Evolutionary conservation across 257 asterid genomes (phyloP), one percentile per base, ranked within the genome.

Genomic region (Fraxinus pennsylvanica): DNA sequence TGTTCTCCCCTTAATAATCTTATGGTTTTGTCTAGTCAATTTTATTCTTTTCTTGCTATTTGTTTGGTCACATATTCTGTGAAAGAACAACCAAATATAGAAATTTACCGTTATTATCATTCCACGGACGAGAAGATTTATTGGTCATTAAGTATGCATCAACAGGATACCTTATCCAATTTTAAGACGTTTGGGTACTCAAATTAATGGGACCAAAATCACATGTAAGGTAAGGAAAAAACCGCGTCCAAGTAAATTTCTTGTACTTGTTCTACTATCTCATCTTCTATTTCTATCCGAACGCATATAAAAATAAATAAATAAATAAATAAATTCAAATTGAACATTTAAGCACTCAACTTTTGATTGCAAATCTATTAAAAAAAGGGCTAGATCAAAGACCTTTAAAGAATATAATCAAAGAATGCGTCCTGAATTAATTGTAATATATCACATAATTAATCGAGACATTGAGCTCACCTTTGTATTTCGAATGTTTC

Each of bases 351-450:
- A 10, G 17, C 17, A 43, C 52, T 10, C 5, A 43, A 43, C 52
- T 43, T 43, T 2, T 43, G 52, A 43, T 43, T 43, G 52, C 5
- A 43, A 1, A 43, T 13, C 52, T 15, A 70, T 43, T n/a, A 30
- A 70, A 9, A 63, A 63, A 61, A 72, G 38, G 68, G n/a, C 61
- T 52, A 9, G 25, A 70, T 47, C 76, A 54, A 78, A 71, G 29
- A 21, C 72, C 41, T 35, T 7, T 2, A 12, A 36, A 68, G 13
- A 32, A 32, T 15, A 27, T 10, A 67, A 25, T 9, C 4, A 68
- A 68, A 15, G 9, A 68, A 68, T 10, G 22, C 22, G 17, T 1
- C 10, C 73, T 43, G 50, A 43, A 43, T 43, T 43, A 41, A 41
- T 4, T 43, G 5, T 43, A 15, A 12, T 43, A 43, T 15, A 43